These are phyloP conservation scores for Piper betle DNA, from an alignment of 164 flowering plant genomes.

Conservation along the genomic window DNA sequence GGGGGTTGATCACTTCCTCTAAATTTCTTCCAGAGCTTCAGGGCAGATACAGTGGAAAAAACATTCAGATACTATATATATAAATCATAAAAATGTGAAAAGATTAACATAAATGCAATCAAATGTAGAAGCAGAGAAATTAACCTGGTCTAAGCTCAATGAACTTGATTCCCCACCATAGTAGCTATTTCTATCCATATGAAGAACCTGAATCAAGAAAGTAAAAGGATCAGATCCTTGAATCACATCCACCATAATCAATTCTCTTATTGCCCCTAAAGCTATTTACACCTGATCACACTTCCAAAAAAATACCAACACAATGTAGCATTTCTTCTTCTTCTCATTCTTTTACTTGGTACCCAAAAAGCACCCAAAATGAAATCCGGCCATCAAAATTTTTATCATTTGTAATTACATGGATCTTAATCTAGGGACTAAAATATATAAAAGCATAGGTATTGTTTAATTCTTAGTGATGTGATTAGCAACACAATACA, in stretches of 20 bases:
- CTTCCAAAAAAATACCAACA: too few species aligned
- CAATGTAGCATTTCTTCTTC: too few species aligned
- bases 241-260: neutral
- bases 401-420: too few species aligned
- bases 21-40: slow-evolving; percentile 86
- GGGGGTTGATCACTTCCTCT: slow-evolving; percentile 57
- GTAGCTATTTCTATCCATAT: slow-evolving; percentile 86
- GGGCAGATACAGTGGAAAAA: neutral
- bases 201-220: slow-evolving; percentile 51
- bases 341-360: too few species aligned
- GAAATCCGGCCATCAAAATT: too few species aligned
- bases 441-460: too few species aligned
- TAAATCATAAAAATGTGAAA: neutral
- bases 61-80: neutral
- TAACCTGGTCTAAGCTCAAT: slow-evolving; percentile 59
- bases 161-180: slow-evolving; percentile 89
- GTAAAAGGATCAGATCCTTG: neutral
- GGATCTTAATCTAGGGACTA: too few species aligned
- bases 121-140: neutral
- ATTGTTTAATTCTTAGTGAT: too few species aligned
- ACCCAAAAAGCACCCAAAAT: too few species aligned
- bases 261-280: too few species aligned
- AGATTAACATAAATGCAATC: neutral
- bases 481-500: too few species aligned
- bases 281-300: too few species aligned